Conservation (phyloP, 2,329 filamentous ascomycete species). For the Neofusicoccum cordaticola region DNA sequence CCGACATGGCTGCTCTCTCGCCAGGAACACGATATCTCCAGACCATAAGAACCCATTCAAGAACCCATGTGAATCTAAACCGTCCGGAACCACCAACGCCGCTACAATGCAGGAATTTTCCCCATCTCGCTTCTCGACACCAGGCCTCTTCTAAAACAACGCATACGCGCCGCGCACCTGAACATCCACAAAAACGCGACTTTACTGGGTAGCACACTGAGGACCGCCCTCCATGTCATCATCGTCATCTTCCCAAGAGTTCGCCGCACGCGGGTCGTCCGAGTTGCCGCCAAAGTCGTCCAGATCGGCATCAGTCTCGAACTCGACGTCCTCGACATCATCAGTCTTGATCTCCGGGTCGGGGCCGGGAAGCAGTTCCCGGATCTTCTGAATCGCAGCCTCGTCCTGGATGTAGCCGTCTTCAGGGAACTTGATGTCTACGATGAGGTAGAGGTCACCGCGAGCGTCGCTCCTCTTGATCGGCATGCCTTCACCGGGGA, state of each 20-base stretch:
- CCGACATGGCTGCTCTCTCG: too few species aligned
- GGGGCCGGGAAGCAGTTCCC: conserved; percentile 67
- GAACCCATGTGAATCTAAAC: background rate
- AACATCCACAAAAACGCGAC: background rate
- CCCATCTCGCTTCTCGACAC: background rate
- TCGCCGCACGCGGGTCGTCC: conserved; percentile 63
- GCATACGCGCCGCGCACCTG: background rate
- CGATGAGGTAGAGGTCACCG: conserved; percentile 82
- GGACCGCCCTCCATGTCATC: conserved; percentile 60
- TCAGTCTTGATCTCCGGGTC: conserved; percentile 59
- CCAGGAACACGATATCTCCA: background rate
- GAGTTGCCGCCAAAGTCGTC: conserved; percentile 78
- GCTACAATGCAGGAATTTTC: conserved; percentile 1
- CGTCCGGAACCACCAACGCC: conserved; percentile 14
- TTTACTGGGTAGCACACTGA: conserved; percentile 71
- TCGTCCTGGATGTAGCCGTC: conserved; percentile 74
- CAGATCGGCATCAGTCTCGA: conserved; percentile 77
- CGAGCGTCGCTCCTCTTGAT: conserved; percentile 77
- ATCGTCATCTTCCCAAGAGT: conserved; percentile 70
- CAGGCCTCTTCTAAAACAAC: background rate
- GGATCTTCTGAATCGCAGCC: conserved; percentile 66
- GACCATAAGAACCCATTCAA: background rate
- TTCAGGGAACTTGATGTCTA: conserved; percentile 85
- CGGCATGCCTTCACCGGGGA: conserved; percentile 92
- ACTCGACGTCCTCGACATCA: conserved; percentile 79